Evolutionary conservation across 148 eudicot genomes (phyloP).

Genomic region (Chenopodium formosanum): DNA sequence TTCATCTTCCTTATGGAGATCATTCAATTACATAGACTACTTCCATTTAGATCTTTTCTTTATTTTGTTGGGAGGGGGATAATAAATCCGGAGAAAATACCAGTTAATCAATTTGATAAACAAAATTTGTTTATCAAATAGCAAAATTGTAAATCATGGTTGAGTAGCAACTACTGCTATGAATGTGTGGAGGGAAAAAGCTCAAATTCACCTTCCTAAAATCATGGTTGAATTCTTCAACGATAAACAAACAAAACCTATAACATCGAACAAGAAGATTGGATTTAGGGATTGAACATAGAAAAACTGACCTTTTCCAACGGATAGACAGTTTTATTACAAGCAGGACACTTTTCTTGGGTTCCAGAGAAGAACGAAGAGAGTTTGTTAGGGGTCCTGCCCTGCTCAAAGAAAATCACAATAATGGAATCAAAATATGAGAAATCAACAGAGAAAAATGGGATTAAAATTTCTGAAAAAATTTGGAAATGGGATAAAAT

Average conservation of each 20-base stretch:
- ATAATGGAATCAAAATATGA: not conserved
- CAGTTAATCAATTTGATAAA: no score
- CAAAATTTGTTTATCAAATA: no score
- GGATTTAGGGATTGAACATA: not conserved
- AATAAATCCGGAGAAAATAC: no score
- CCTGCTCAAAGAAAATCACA: constrained; percentile 31
- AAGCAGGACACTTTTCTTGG: constrained; percentile 77
- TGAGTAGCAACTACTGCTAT: no score
- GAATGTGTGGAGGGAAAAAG: no score
- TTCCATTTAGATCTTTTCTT: not conserved
- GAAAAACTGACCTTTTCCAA: constrained; percentile 62
- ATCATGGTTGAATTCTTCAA: no score
- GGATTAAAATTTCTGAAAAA: no score
- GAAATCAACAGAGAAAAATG: not conserved
- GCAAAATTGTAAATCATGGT: no score
- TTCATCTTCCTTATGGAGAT: not conserved
- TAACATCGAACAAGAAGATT: not conserved
- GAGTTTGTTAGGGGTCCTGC: constrained; percentile 65
- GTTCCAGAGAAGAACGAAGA: constrained; percentile 80
- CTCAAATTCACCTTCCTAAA: not conserved
- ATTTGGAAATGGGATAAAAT: not conserved
- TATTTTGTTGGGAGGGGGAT: not conserved
- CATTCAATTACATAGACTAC: not conserved
- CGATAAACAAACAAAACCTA: not conserved
- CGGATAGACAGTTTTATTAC: constrained; percentile 89